A percentile compares a stretch with the other conserved stretches of the same genome.
Evolutionary conservation across 169 alveolate genomes (phyloP).

Genomic region (Perkinsus olseni): DNA sequence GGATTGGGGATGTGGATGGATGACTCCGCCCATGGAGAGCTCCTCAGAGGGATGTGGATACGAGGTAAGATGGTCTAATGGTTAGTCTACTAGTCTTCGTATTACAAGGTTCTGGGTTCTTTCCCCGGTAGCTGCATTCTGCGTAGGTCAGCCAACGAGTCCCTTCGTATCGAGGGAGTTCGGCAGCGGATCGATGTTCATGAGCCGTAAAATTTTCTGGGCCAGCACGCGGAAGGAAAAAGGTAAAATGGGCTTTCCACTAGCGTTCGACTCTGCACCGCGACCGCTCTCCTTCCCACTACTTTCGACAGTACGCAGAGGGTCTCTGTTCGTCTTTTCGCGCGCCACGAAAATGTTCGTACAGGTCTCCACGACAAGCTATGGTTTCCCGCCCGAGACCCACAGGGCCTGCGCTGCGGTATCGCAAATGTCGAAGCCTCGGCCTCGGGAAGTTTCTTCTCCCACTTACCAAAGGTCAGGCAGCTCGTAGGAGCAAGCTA

Average conservation of each 20-base stretch:
- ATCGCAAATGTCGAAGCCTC: not conserved
- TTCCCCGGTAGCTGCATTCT: not conserved
- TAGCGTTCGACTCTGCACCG: too few species aligned
- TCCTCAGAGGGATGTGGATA: not conserved
- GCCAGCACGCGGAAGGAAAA: not conserved
- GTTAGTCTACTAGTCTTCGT: too few species aligned
- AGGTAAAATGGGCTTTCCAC: too few species aligned
- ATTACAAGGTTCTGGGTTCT: not conserved
- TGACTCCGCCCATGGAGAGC: not conserved
- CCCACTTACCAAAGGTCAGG: not conserved
- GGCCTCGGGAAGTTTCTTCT: not conserved
- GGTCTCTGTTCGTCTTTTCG: too few species aligned
- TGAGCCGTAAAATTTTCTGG: not conserved
- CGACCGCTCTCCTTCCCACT: too few species aligned
- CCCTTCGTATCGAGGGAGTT: not conserved
- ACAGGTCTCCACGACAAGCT: not conserved
- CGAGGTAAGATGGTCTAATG: not conserved
- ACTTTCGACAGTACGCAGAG: too few species aligned
- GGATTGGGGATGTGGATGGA: not conserved
- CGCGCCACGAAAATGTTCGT: too few species aligned
- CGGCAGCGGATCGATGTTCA: not conserved
- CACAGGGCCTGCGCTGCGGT: not conserved
- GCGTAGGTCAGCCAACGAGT: not conserved
- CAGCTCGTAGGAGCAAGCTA: not conserved
- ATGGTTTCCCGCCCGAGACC: not conserved